Evolutionary conservation across 129 eudicot species (phyloP).

Genomic region (Logfia minima): DNA sequence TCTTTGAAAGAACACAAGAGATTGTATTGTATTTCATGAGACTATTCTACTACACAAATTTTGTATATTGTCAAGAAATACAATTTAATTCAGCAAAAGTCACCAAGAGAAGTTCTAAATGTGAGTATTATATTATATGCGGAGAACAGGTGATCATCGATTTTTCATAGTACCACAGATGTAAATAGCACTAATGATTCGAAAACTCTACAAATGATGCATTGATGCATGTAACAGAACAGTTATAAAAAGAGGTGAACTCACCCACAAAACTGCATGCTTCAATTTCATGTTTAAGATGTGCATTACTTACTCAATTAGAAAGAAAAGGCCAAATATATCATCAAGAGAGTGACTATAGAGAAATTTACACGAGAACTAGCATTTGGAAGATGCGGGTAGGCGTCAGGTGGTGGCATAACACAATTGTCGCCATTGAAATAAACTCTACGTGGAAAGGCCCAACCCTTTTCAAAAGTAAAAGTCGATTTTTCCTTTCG

Average conservation of each 20-base stretch:
- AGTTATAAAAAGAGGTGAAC: constrained; percentile 26
- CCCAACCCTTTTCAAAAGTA: constrained; percentile 95
- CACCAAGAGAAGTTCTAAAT: neutral
- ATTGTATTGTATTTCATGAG: constrained; percentile 5
- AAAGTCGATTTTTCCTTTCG: constrained; percentile 67
- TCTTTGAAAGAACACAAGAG: constrained; percentile 19
- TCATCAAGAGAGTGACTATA: constrained; percentile 36
- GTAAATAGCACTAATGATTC: constrained; percentile 25
- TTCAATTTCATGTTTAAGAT: constrained; percentile 12
- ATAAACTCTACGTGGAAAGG: constrained; percentile 83
- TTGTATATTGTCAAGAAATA: constrained; percentile 20
- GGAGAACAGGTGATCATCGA: neutral
- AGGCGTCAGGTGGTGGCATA: constrained; percentile 98
- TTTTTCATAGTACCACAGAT: constrained; percentile 18
- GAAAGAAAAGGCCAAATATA: constrained; percentile 43
- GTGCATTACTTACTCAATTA: constrained; percentile 33
- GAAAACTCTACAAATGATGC: constrained; percentile 38
- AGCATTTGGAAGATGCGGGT: constrained; percentile 83
- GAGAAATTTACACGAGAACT: constrained; percentile 43
- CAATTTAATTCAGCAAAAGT: constrained; percentile 23
- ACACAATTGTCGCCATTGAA: constrained; percentile 97
- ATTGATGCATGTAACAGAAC: constrained; percentile 23
- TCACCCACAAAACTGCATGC: constrained; percentile 37
- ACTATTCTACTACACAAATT: constrained; percentile 23
- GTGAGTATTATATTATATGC: constrained; percentile 25